Evolutionary conservation across 345 rosid genomes (phyloP).

Genomic region (Mangifera indica): DNA sequence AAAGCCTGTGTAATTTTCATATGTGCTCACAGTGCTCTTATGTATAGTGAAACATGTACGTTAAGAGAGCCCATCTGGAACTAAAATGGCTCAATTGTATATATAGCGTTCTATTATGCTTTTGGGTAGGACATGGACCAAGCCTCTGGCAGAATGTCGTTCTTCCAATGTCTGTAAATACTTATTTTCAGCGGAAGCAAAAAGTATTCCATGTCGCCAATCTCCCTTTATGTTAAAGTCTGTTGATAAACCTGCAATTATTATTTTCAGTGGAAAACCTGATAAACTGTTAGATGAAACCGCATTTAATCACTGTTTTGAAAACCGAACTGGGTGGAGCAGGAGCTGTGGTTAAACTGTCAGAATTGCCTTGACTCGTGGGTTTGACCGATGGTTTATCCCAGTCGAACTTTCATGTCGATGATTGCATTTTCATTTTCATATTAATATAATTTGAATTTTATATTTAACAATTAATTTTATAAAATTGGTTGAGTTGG

Average conservation of each 20-base stretch:
- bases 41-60: constrained; percentile 8
- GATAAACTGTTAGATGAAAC: no score
- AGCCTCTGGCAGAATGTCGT: background rate
- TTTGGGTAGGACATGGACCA: constrained; percentile 8
- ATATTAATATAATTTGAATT: no score
- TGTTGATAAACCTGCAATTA: background rate
- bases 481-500: no score
- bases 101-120: background rate
- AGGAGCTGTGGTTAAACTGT: no score
- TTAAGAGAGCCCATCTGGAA: background rate
- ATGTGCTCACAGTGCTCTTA: constrained; percentile 12
- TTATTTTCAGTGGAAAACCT: no score
- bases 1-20: constrained; percentile 7
- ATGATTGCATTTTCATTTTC: no score
- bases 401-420: no score
- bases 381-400: no score
- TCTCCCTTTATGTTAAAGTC: background rate
- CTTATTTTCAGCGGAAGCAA: background rate
- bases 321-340: no score
- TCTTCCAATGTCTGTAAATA: constrained; percentile 21
- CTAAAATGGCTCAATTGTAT: background rate
- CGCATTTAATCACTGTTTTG: no score
- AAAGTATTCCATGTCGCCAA: background rate
- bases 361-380: no score
- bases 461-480: no score